Base-by-base conservation (phyloP, 2,329 filamentous ascomycete genomes). In the Arachnopeziza araneosa region DNA sequence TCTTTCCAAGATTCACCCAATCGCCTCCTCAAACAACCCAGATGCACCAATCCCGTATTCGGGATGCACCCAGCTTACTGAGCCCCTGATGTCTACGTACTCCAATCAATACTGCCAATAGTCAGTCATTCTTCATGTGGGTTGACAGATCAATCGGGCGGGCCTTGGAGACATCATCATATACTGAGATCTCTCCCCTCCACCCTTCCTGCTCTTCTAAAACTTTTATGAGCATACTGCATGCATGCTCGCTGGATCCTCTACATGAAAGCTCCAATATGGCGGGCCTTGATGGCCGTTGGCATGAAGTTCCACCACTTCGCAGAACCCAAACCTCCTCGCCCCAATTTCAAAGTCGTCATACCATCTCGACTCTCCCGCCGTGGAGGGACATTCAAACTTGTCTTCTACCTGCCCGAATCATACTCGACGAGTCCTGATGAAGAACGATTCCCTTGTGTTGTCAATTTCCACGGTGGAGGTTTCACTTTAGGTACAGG, bases 401-500 rank as follows among this genome's bases (percentile, higher is more conserved):
- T 79, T 19, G 71, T 77, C 2, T 78, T 80, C 56, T 80, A 79
- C 63, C 70, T 76, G 0, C 77, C 77, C 1, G 61, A 69, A 7
- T 72, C 69, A 7, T 79, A 79, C 57, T 62, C 68, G 1, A 67
- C 66, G 7, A 63, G 70, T 6, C 56, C 64, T 23, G 61, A 72
- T 26, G 60, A 68, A 21, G 62, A 64, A 48, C 67, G 61, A n/a
- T 77, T 68, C 55, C 79, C 85, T 0, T 82, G 82, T 21, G 77
- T 89, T 26, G 77, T 89, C 65, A 86, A 87, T 70, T 86, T 86
- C 67, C 86, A 89, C 67, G 86, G 86, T 24, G 86, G 86, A 23
- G 86, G 86, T 5, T 88, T 87, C 73, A 83, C 85, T 7, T 73
- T 88, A 32, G 86, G 86, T 14, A 78, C 79, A 53, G 83, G 80